A percentile compares a stretch with the other conserved stretches of the same genome.
These are phyloP conservation scores for Erucastrum elatum DNA, from an alignment of 345 rosid species.

Conservation along the genomic window DNA sequence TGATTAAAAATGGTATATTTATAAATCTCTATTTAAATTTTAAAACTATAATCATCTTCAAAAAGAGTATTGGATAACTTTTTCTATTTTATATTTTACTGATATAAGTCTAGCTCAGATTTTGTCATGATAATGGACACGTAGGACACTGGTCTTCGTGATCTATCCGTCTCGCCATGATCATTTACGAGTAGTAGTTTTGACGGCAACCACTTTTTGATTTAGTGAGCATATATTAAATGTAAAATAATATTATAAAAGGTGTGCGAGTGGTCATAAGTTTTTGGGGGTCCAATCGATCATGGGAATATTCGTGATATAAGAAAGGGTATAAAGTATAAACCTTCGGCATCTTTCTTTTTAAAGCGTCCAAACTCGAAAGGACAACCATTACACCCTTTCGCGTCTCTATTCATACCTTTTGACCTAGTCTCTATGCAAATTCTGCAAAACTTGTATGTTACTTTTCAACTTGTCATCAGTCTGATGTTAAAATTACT, in stretches of 20 bases:
- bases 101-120: neutral
- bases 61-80: neutral
- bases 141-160: slow-evolving; percentile 15
- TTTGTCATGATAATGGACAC: neutral
- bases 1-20: neutral
- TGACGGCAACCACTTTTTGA: slow-evolving; percentile 3
- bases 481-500: neutral
- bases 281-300: neutral
- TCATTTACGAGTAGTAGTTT: slow-evolving; percentile 1
- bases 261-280: slow-evolving; percentile 5
- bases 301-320: slow-evolving; percentile 26
- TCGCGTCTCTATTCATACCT: slow-evolving; percentile 24
- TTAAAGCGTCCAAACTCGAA: slow-evolving; percentile 3
- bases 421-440: slow-evolving; percentile 16
- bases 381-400: neutral
- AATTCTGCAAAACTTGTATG: neutral
- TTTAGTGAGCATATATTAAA: neutral
- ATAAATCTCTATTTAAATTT: no score
- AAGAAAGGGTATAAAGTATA: slow-evolving; percentile 33
- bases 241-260: neutral
- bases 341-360: slow-evolving; percentile 36
- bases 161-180: slow-evolving; percentile 8
- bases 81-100: neutral
- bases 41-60: neutral
- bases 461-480: neutral